phyloP scores from a whole-genome alignment of 1,139 yeast species.

The Hyphopichia khmerensis region DNA sequence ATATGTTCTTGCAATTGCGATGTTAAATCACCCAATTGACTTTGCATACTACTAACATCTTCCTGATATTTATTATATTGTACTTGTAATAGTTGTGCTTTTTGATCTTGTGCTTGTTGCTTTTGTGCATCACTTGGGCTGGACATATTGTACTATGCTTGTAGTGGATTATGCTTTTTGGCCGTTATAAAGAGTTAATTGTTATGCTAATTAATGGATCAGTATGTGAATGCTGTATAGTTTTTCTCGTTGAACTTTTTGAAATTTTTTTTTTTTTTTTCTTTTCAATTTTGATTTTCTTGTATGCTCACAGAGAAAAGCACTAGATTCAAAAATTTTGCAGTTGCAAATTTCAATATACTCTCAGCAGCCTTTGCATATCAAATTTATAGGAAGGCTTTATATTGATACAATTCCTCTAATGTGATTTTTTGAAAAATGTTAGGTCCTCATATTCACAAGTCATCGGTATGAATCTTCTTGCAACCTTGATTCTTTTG shows the following conservation, averaged over 20 bases:
- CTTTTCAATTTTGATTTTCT: neutral
- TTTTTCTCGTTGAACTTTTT: conserved; percentile 60
- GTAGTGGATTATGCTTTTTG: neutral
- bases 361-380: too few species aligned
- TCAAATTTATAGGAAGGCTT: too few species aligned
- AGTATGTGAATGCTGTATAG: neutral
- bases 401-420: too few species aligned
- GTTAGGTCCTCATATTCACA: too few species aligned
- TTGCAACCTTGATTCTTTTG: too few species aligned
- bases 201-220: neutral
- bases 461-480: too few species aligned
- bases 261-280: neutral
- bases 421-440: too few species aligned
- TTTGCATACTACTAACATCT: conserved; percentile 54
- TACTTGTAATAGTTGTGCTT: conserved; percentile 52
- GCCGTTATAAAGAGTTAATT: too few species aligned
- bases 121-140: conserved; percentile 7
- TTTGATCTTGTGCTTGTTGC: conserved; percentile 33
- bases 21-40: conserved; percentile 51
- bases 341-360: neutral
- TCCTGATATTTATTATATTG: conserved; percentile 66
- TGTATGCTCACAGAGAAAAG: neutral
- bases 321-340: too few species aligned
- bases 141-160: conserved; percentile 3
- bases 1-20: conserved; percentile 44